Base-by-base conservation (phyloP, 768 basidiomycete genomes). In the Leccinum arenicola region DNA sequence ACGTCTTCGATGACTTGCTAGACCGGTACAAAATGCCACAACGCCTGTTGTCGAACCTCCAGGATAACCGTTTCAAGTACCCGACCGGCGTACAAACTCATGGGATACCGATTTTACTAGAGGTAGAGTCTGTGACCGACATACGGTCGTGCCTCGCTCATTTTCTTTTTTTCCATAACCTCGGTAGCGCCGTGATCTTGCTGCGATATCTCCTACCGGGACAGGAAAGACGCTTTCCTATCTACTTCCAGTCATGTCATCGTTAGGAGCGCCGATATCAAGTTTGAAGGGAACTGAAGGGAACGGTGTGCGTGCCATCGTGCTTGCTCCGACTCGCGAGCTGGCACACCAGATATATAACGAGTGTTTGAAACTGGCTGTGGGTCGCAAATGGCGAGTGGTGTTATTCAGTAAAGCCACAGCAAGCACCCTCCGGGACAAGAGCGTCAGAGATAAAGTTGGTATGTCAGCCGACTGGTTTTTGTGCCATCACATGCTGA, bases 201-300 rank as follows among this genome's bases (percentile, higher is more conserved):
- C 91, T 55, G 96, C 95, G 29, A 90, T 98, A 19, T 97, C 97
- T 1, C 97, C 97, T 0, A 99, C 97, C 6, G 97, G 97, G 52
- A 95, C 93, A 10, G 97, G 97, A 60, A 99, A 99, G 78, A 99
- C 97, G 1, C 79, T 98, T 6, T 84, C 95, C 0, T 99, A 98
- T 73, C 79, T 97, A 14, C 75, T 97, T 15, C 95, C 97, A 0
- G 79, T 93, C 23, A 82, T 98, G 59, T 77, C 84, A 11, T 73
- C 77, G 17, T 74, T 93, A 6, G 75, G 74, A 14, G 72, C 78
- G 4, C 91, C 91, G 6, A 70, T 79, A 9, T 75, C 84, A 31
- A 81, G 78, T 57, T 69, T 77, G 38, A 79, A 80, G 55, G 61
- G 63, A 27, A 74, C 80, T 17, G 62, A 70, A 33, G 84, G 83